A percentile compares a stretch with the other conserved stretches of the same genome.
Evolutionary conservation across 2,329 filamentous ascomycete genomes (phyloP).

Genomic region (Colletotrichum sp.): DNA sequence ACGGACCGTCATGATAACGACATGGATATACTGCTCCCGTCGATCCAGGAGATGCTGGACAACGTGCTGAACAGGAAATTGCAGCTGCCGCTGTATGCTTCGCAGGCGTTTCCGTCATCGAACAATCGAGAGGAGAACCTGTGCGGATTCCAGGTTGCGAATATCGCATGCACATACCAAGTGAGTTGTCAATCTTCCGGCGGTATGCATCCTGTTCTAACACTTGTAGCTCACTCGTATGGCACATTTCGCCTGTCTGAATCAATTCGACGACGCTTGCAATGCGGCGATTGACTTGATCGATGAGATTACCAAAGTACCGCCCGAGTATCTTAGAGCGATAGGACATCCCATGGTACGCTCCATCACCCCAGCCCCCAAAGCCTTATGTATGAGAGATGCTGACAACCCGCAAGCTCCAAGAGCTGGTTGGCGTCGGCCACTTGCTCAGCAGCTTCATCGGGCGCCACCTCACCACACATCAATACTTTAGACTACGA

Average conservation of each 20-base stretch:
- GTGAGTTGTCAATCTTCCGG: neutral
- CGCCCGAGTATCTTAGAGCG: conserved; percentile 19
- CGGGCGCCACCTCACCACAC: conserved; percentile 10
- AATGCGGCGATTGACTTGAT: conserved; percentile 15
- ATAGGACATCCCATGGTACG: conserved; percentile 22
- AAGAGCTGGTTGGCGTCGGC: conserved; percentile 22
- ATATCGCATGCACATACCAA: conserved; percentile 37
- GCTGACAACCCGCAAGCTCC: conserved; percentile 4
- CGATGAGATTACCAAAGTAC: conserved; percentile 14
- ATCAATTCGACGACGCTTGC: conserved; percentile 21
- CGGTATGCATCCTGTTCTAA: neutral
- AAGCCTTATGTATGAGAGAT: too few species aligned
- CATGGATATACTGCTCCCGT: conserved; percentile 9
- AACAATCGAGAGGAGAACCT: conserved; percentile 28
- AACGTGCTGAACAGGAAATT: conserved; percentile 3
- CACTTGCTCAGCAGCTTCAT: conserved; percentile 23
- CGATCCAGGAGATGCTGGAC: conserved; percentile 12
- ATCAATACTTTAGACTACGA: conserved; percentile 17
- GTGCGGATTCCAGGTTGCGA: conserved; percentile 39
- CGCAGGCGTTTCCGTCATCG: neutral
- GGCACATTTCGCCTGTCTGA: conserved; percentile 19
- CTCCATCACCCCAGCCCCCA: too few species aligned
- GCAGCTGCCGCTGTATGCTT: conserved; percentile 9
- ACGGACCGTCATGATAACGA: neutral
- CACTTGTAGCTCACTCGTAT: conserved; percentile 13